Base-by-base conservation (phyloP, 768 basidiomycete species). In the Xerocomus brunneocitrinus region DNA sequence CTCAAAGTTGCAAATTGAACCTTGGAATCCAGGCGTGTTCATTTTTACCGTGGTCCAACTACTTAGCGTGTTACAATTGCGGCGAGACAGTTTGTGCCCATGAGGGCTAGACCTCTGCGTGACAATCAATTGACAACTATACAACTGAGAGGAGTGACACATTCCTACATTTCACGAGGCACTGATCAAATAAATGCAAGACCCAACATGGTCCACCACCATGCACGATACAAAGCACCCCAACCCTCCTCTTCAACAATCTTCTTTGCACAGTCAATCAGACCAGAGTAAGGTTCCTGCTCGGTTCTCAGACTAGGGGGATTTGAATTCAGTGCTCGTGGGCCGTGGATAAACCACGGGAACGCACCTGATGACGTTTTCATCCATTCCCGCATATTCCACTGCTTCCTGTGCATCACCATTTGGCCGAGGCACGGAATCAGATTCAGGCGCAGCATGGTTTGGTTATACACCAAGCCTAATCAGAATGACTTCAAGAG, bases 391-490 rank as follows among this genome's bases (percentile, higher is more conserved):
- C 32, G 79, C 74, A 61, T 81, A 89, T 55, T 85, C 85, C 7
- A 73, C 68, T 1, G 73, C 70, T 42, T 80, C 77, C 52, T 84
- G 77, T 2, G 71, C 75, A 58, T 84, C 83, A 10, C 80, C 82
- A 28, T 43, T 19, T 14, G 25, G 8, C 9, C 19, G 30, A 4
- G 44, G 12, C 3, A 45, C n/a, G 13, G 28, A 9, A 19, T 9
- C 14, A 30, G 28, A n/a, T 10, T 16, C 27, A 8, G 13, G 10
- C 13, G 13, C 10, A 5, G 3, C 5, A 56, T 89, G 86, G 56
- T 90, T 91, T 47, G 87, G 79, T 64, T 91, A 89, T 45, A 91
- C 84, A n/a, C 86, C 84, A 5, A 91, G 76, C 44, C 88, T 75
- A 14, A 84, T 85, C 7, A 81, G 70, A 44, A 90, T 83, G 27